phyloP scores from a whole-genome alignment of 2,329 filamentous ascomycete species.

The Teratosphaeria pseudoeucalypti region DNA sequence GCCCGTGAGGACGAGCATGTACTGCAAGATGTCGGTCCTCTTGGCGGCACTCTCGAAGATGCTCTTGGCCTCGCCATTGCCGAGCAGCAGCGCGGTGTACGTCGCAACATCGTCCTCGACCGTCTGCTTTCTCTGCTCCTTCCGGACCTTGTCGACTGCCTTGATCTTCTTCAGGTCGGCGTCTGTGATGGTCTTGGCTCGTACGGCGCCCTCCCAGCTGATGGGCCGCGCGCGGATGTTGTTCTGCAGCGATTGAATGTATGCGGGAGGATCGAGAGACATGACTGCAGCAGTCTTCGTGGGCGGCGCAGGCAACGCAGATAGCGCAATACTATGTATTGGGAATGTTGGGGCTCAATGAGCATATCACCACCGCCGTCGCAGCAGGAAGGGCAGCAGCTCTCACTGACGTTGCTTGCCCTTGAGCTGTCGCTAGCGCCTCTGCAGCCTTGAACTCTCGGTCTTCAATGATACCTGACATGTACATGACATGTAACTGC shows the following conservation, averaged over 20 bases:
- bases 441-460: neutral
- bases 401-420: neutral
- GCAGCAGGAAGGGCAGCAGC: neutral
- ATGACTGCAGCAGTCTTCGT: conserved; percentile 38
- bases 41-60: conserved; percentile 79
- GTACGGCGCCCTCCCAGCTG: conserved; percentile 92
- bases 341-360: neutral
- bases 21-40: conserved; percentile 84
- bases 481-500: neutral
- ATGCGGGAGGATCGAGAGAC: conserved; percentile 86
- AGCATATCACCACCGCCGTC: neutral
- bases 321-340: neutral
- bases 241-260: conserved; percentile 80
- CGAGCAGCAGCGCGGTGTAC: conserved; percentile 72
- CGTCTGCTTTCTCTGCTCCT: conserved; percentile 74
- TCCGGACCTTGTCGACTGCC: conserved; percentile 90
- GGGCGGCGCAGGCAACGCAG: neutral
- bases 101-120: conserved; percentile 70
- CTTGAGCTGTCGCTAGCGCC: neutral
- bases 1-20: conserved; percentile 78
- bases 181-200: conserved; percentile 87
- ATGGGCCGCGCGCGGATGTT: conserved; percentile 95
- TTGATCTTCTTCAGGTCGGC: conserved; percentile 92
- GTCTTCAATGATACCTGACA: neutral
- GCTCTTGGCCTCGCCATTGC: conserved; percentile 53